Evolutionary conservation across 257 asterid genomes (phyloP).

Genomic region (Nicotiana noctiflora): DNA sequence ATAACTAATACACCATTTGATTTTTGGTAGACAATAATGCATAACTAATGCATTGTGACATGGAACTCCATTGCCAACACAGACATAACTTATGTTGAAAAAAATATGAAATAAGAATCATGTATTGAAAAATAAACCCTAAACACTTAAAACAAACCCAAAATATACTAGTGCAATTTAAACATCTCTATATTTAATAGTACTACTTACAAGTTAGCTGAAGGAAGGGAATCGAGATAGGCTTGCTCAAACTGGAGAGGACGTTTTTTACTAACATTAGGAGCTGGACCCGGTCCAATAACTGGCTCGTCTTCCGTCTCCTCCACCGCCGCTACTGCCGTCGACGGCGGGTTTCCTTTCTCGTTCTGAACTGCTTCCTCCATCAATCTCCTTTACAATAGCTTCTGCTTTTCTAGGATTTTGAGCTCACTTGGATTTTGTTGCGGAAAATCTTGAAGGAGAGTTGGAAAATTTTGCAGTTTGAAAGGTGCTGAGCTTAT

Average conservation of each 20-base stretch:
- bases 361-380: conserved; percentile 36
- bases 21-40: neutral
- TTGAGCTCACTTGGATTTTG: neutral
- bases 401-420: neutral
- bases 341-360: conserved; percentile 22
- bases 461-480: neutral
- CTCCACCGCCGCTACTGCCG: conserved; percentile 17
- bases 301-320: conserved; percentile 39
- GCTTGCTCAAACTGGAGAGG: conserved; percentile 93
- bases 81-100: neutral
- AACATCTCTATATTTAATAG: neutral
- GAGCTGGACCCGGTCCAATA: conserved; percentile 85
- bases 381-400: conserved; percentile 4
- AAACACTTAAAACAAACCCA: neutral
- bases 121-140: neutral
- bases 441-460: neutral
- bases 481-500: neutral
- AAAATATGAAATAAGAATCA: neutral
- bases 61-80: neutral
- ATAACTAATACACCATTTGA: neutral
- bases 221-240: conserved; percentile 84
- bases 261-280: conserved; percentile 55
- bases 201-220: conserved; percentile 69
- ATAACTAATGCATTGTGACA: neutral
- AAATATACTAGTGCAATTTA: neutral